Percentiles rank a stretch among this genome's conserved stretches.
These are phyloP conservation scores for Exophiala alcalophila DNA, from an alignment of 2,329 filamentous ascomycete species.

Conservation along the genomic window DNA sequence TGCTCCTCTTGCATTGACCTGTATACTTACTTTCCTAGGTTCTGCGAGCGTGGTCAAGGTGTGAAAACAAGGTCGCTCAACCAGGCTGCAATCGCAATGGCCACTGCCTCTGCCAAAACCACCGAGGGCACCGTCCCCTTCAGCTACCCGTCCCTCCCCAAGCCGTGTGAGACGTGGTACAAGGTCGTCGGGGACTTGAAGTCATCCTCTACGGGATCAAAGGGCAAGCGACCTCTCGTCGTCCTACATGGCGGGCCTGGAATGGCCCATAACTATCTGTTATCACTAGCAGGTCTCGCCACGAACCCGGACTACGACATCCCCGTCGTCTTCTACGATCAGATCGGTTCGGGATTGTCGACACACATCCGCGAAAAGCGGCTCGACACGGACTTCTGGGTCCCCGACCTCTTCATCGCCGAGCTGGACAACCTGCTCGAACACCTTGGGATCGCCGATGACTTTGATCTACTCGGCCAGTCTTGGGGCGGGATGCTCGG, in stretches of 20 bases:
- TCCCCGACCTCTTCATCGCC: slow-evolving; percentile 45
- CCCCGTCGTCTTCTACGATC: slow-evolving; percentile 55
- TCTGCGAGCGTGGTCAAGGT: too few species aligned
- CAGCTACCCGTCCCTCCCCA: slow-evolving; percentile 34
- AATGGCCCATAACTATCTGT: slow-evolving; percentile 45
- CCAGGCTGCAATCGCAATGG: too few species aligned
- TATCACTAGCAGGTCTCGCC: slow-evolving; percentile 40
- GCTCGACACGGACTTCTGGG: slow-evolving; percentile 50
- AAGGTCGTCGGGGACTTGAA: slow-evolving; percentile 38
- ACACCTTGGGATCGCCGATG: slow-evolving; percentile 40
- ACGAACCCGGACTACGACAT: slow-evolving; percentile 34
- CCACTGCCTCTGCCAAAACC: not conserved
- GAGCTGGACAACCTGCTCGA: slow-evolving; percentile 51
- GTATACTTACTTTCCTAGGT: too few species aligned
- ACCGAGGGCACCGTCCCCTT: slow-evolving; percentile 32
- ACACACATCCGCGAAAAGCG: slow-evolving; percentile 49
- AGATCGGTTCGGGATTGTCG: slow-evolving; percentile 51
- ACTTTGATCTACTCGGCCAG: slow-evolving; percentile 49
- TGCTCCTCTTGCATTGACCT: too few species aligned
- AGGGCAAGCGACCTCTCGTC: slow-evolving; percentile 38
- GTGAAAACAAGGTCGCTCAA: not conserved
- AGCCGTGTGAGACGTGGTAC: slow-evolving; percentile 42
- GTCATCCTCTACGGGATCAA: slow-evolving; percentile 25
- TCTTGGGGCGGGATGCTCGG: slow-evolving; percentile 56
- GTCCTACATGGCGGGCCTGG: slow-evolving; percentile 49